These are phyloP conservation scores for Penstemon barbatus DNA, from an alignment of 257 asterid species.

Conservation along the genomic window DNA sequence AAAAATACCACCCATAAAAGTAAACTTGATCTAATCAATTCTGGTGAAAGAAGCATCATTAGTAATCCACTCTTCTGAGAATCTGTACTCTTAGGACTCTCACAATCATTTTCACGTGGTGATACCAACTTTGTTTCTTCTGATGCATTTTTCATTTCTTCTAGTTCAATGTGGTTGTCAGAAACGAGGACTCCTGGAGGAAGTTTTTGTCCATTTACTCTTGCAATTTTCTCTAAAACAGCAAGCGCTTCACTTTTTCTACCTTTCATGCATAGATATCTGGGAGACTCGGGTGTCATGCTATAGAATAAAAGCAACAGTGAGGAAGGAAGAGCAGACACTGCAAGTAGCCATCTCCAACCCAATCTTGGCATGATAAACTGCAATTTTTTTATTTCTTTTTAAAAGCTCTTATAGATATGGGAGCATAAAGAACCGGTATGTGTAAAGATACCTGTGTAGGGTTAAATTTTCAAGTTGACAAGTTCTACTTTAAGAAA, in stretches of 20 bases:
- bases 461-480: constrained; percentile 1
- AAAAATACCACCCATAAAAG: constrained; percentile 73
- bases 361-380: constrained; percentile 62
- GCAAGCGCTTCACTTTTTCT: constrained; percentile 46
- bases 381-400: constrained; percentile 33
- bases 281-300: constrained; percentile 56
- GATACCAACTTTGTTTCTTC: constrained; percentile 55
- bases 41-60: constrained; percentile 61
- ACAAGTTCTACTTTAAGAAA: not conserved
- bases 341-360: constrained; percentile 67
- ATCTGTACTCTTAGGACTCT: constrained; percentile 27
- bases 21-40: constrained; percentile 58
- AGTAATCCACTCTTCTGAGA: constrained; percentile 37
- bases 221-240: constrained; percentile 48
- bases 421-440: constrained; percentile 2
- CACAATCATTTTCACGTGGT: constrained; percentile 26
- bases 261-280: constrained; percentile 55
- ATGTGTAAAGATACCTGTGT: not conserved
- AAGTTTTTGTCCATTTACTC: constrained; percentile 48
- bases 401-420: constrained; percentile 4
- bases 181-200: constrained; percentile 60
- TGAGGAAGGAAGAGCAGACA: constrained; percentile 61
- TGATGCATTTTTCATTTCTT: constrained; percentile 33
- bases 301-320: constrained; percentile 50
- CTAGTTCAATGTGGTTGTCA: constrained; percentile 43